A percentile compares a stretch with the other conserved stretches of the same genome.
Conservation (phyloP, 345 rosid genomes). For the Lepidium africanum region DNA sequence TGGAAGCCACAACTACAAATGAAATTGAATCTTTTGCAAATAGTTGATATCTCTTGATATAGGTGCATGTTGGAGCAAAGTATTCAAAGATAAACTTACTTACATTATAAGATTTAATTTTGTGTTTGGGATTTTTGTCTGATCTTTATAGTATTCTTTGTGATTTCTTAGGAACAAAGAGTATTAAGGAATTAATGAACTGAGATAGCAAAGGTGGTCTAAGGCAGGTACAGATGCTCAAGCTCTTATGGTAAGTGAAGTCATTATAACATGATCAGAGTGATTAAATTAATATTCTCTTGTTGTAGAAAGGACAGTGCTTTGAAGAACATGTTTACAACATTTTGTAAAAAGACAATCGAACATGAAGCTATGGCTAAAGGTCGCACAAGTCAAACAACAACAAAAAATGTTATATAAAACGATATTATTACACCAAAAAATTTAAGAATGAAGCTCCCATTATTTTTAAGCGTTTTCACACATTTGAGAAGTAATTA, state of each 20-base stretch:
- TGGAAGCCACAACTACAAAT: conserved; percentile 14
- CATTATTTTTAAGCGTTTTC: too few relatives aligned
- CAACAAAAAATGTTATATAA: conserved; percentile 43
- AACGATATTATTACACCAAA: conserved; percentile 28
- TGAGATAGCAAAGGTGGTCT: conserved; percentile 96
- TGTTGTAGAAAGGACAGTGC: conserved; percentile 90
- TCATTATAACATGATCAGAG: not conserved
- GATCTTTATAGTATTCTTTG: not conserved
- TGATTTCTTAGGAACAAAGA: conserved; percentile 63
- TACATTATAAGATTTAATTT: not conserved
- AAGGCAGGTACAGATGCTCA: conserved; percentile 67
- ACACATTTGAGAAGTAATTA: too few relatives aligned
- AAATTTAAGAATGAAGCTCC: too few relatives aligned
- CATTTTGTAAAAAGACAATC: conserved; percentile 79
- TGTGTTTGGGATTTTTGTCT: not conserved
- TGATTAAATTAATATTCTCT: not conserved
- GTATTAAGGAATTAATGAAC: conserved; percentile 94
- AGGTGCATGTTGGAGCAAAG: too few relatives aligned
- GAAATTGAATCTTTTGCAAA: conserved; percentile 28
- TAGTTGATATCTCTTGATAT: not conserved
- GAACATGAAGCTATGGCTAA: conserved; percentile 72
- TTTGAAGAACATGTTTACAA: conserved; percentile 90
- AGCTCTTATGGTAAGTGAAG: not conserved
- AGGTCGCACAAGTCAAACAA: conserved; percentile 54
- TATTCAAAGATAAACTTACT: not conserved